Conservation (phyloP, 306 rosid genomes). For the Parietaria judaica region DNA sequence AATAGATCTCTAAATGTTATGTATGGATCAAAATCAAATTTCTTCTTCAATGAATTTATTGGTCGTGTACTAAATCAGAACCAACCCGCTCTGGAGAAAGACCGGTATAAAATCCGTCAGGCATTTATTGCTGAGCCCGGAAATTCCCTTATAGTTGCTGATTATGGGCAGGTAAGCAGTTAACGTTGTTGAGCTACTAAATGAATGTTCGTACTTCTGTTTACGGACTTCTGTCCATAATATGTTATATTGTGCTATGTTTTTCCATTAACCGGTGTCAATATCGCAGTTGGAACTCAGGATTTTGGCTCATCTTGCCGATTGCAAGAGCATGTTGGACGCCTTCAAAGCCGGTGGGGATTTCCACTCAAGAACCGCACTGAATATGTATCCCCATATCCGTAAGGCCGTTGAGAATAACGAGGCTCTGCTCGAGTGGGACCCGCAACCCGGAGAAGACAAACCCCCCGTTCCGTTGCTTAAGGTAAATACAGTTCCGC, state of each 20-base stretch:
- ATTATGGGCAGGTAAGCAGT: slow-evolving; percentile 82
- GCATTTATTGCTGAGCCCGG: slow-evolving; percentile 92
- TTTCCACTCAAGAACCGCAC: slow-evolving; percentile 96
- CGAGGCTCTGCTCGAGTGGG: slow-evolving; percentile 91
- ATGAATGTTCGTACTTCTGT: slow-evolving; percentile 8
- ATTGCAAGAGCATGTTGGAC: slow-evolving; percentile 90
- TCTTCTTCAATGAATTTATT: not conserved
- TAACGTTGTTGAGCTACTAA: slow-evolving; percentile 12
- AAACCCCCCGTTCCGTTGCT: slow-evolving; percentile 91
- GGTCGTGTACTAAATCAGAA: slow-evolving; percentile 37
- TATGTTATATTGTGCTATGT: too few relatives aligned
- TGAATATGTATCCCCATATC: slow-evolving; percentile 96
- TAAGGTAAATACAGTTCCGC: slow-evolving; percentile 39
- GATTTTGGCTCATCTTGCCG: slow-evolving; percentile 93
- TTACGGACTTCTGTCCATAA: slow-evolving; percentile 11
- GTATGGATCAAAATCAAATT: not conserved
- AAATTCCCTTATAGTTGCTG: slow-evolving; percentile 90
- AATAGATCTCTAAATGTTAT: not conserved
- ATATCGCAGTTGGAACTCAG: slow-evolving; percentile 83
- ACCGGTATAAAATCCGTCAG: slow-evolving; percentile 91
- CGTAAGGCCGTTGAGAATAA: slow-evolving; percentile 66
- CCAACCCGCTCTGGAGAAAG: slow-evolving; percentile 98
- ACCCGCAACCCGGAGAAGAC: slow-evolving; percentile 87
- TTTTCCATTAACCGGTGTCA: slow-evolving; percentile 12
- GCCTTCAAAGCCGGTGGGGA: slow-evolving; percentile 96